A percentile compares a stretch with the other conserved stretches of the same genome.
phyloP scores from a whole-genome alignment of 176 grass and related monocot species.

The Oryza longistaminata region DNA sequence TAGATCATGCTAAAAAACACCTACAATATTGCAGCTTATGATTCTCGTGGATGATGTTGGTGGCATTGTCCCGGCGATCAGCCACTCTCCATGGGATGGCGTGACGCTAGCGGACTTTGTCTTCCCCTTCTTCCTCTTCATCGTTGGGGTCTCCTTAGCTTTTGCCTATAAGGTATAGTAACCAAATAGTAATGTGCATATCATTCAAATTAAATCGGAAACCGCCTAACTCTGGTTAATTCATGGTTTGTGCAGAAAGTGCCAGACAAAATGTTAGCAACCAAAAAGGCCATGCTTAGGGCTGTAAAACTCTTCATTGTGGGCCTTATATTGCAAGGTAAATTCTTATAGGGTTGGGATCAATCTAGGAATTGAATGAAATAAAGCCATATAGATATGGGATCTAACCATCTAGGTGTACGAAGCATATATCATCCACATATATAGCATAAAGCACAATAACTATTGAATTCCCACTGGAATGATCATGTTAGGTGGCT shows the following conservation, averaged over 20 bases:
- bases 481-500: slow-evolving; percentile 57
- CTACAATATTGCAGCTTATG: slow-evolving; percentile 63
- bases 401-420: not conserved
- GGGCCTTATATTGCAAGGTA: slow-evolving; percentile 82
- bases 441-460: not conserved
- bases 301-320: slow-evolving; percentile 69
- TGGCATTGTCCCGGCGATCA: slow-evolving; percentile 56
- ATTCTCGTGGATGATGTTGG: slow-evolving; percentile 78
- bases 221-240: not conserved
- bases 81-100: slow-evolving; percentile 80
- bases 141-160: slow-evolving; percentile 69
- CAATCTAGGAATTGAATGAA: not conserved
- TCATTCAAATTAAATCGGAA: not conserved
- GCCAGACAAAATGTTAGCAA: slow-evolving; percentile 45
- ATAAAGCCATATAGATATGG: no score
- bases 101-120: slow-evolving; percentile 71
- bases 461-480: not conserved
- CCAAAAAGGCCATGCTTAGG: slow-evolving; percentile 57
- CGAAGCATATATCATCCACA: not conserved
- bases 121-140: slow-evolving; percentile 87
- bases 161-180: slow-evolving; percentile 69
- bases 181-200: not conserved
- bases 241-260: slow-evolving; percentile 44
- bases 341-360: not conserved
- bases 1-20: not conserved